Percentiles rank a stretch among this genome's conserved stretches.
These are phyloP conservation scores for Maudiozyma barnettii DNA, from an alignment of 805 yeast genomes.

Conservation along the genomic window DNA sequence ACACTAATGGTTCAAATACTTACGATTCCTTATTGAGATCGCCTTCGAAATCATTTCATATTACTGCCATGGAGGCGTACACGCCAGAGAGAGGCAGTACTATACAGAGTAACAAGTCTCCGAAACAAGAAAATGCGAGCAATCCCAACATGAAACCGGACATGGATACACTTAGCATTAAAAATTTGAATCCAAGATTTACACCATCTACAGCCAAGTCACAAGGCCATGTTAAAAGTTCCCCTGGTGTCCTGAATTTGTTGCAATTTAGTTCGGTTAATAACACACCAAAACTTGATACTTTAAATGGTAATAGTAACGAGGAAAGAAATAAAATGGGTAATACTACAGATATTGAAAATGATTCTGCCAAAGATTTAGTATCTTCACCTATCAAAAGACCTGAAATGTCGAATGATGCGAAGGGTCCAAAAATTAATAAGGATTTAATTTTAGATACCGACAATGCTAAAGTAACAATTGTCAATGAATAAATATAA, in stretches of 20 bases:
- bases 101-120: slow-evolving; percentile 13
- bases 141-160: neutral
- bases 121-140: slow-evolving; percentile 13
- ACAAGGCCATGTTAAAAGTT: slow-evolving; percentile 30
- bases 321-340: slow-evolving; percentile 3
- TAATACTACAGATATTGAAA: slow-evolving; percentile 2
- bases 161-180: neutral
- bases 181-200: slow-evolving; percentile 3
- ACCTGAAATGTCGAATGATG: slow-evolving; percentile 5
- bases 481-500: slow-evolving; percentile 15
- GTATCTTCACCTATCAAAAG: slow-evolving; percentile 23
- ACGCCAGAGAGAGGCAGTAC: slow-evolving; percentile 51
- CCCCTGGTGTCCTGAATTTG: slow-evolving; percentile 92
- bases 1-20: slow-evolving; percentile 15
- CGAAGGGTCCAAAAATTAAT: slow-evolving; percentile 4
- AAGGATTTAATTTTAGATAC: slow-evolving; percentile 24
- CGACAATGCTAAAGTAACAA: slow-evolving; percentile 24
- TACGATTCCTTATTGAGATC: slow-evolving; percentile 23
- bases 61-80: slow-evolving; percentile 50
- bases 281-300: slow-evolving; percentile 27
- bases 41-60: slow-evolving; percentile 37
- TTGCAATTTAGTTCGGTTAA: slow-evolving; percentile 58
- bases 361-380: slow-evolving; percentile 11
- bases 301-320: slow-evolving; percentile 5
- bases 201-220: slow-evolving; percentile 9